Percentiles rank a stretch among this genome's conserved stretches.
Conservation (phyloP, 768 basidiomycete genomes). For the Mycena belliarum region DNA sequence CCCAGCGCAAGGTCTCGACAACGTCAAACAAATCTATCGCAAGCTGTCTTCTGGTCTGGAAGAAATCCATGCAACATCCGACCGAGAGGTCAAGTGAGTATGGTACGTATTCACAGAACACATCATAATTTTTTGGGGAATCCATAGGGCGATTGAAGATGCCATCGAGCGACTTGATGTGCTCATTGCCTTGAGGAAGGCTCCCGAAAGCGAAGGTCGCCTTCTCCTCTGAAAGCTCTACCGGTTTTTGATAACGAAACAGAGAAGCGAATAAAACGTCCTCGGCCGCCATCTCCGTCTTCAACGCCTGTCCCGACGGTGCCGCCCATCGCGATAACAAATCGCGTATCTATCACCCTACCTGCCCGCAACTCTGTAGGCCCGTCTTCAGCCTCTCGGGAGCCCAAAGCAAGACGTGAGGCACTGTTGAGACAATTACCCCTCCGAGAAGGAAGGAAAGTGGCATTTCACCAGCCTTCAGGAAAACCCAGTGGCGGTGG, state of each 20-base stretch:
- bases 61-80: constrained; percentile 59
- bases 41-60: constrained; percentile 62
- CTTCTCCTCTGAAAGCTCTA: neutral
- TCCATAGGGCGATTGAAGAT: constrained; percentile 64
- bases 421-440: constrained; percentile 62
- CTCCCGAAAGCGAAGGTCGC: constrained; percentile 68
- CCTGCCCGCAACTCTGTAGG: constrained; percentile 62
- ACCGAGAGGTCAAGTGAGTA: constrained; percentile 63
- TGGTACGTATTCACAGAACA: constrained; percentile 5
- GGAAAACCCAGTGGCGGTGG: constrained; percentile 48
- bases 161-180: constrained; percentile 69
- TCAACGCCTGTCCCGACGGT: constrained; percentile 49
- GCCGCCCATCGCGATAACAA: constrained; percentile 33
- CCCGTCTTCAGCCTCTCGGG: constrained; percentile 55
- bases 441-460: constrained; percentile 72
- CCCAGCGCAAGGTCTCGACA: constrained; percentile 67
- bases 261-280: constrained; percentile 82
- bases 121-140: neutral
- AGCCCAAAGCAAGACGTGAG: constrained; percentile 68
- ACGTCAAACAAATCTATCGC: constrained; percentile 61
- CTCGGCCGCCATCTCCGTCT: constrained; percentile 67
- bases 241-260: neutral
- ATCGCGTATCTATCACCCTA: constrained; percentile 57
- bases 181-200: constrained; percentile 72
- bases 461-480: constrained; percentile 75